Evolutionary conservation across 495 filamentous ascomycete genomes (phyloP).

Genomic region (Aspergillus cristatus): DNA sequence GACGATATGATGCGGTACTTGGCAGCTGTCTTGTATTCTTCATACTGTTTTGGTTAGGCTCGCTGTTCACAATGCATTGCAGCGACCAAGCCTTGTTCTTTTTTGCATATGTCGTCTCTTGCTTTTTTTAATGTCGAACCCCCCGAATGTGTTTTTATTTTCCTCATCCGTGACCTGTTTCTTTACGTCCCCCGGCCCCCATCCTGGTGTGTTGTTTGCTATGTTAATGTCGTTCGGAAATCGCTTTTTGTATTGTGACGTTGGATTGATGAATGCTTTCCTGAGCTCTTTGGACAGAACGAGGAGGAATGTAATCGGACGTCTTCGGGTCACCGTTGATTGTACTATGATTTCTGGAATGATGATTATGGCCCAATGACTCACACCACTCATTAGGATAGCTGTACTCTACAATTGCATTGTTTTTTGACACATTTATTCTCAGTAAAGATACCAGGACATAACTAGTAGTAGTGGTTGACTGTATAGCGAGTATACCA

Average conservation of each 20-base stretch:
- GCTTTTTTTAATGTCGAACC: not conserved
- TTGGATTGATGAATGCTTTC: not conserved
- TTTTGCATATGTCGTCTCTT: conserved; percentile 2
- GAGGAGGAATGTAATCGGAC: not conserved
- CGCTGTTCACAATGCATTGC: conserved; percentile 12
- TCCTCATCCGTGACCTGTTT: conserved; percentile 7
- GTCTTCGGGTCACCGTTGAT: too few species aligned
- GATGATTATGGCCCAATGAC: too few species aligned
- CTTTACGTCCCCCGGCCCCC: conserved; percentile 7
- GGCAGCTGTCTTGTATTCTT: conserved; percentile 5
- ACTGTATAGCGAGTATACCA: too few species aligned
- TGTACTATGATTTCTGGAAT: too few species aligned
- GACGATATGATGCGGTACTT: too few species aligned
- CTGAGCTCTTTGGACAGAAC: not conserved
- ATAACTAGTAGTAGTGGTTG: too few species aligned
- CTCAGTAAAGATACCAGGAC: too few species aligned
- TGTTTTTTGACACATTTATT: too few species aligned
- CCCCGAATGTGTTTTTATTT: conserved; percentile 23
- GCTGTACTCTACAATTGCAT: too few species aligned
- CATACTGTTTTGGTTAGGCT: not conserved
- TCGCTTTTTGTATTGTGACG: conserved; percentile 1
- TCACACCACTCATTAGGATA: too few species aligned
- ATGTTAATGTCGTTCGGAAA: conserved; percentile 6
- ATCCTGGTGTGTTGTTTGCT: conserved; percentile 9
- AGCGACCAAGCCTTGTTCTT: conserved; percentile 1